Percentiles rank a stretch among this genome's conserved stretches.
phyloP scores from a whole-genome alignment of 345 rosid species.

The Bruguiera parviflora region DNA sequence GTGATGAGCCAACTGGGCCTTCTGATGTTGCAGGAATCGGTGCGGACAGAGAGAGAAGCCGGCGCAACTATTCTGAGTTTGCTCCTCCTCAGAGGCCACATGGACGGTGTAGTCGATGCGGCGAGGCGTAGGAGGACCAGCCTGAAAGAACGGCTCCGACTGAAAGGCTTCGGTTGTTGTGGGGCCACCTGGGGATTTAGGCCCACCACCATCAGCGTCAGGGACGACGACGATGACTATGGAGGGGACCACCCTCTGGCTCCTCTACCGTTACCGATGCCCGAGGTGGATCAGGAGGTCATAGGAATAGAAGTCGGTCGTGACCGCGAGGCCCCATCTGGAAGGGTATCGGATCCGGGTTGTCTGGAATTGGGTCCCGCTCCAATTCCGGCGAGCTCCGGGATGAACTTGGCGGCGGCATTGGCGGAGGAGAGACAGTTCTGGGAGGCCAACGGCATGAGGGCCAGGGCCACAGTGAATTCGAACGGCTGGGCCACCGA shows the following conservation, averaged over 20 bases:
- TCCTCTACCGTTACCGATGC: background rate
- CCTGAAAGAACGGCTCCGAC: slow-evolving; percentile 61
- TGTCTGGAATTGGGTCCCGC: slow-evolving; percentile 8
- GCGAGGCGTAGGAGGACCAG: slow-evolving; percentile 13
- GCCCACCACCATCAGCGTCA: slow-evolving; percentile 35
- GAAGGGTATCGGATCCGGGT: slow-evolving; percentile 14
- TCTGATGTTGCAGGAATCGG: slow-evolving; percentile 42
- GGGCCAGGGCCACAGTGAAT: background rate
- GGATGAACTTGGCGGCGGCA: slow-evolving; percentile 89
- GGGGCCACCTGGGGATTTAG: slow-evolving; percentile 59
- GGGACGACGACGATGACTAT: slow-evolving; percentile 29
- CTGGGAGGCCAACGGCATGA: slow-evolving; percentile 14
- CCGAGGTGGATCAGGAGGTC: slow-evolving; percentile 23
- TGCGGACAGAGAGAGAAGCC: slow-evolving; percentile 24
- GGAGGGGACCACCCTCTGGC: background rate
- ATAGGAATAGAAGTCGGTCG: background rate
- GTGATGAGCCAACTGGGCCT: slow-evolving; percentile 49
- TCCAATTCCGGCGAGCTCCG: slow-evolving; percentile 23
- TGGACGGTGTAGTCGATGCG: slow-evolving; percentile 42
- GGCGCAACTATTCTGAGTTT: slow-evolving; percentile 46
- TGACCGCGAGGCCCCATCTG: slow-evolving; percentile 8
- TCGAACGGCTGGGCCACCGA: background rate
- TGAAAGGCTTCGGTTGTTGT: slow-evolving; percentile 63
- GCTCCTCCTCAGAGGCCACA: slow-evolving; percentile 52
- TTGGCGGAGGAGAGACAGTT: slow-evolving; percentile 74